These are phyloP conservation scores for Calonectria pteridis DNA, from an alignment of 2,329 filamentous ascomycete species.

Conservation along the genomic window DNA sequence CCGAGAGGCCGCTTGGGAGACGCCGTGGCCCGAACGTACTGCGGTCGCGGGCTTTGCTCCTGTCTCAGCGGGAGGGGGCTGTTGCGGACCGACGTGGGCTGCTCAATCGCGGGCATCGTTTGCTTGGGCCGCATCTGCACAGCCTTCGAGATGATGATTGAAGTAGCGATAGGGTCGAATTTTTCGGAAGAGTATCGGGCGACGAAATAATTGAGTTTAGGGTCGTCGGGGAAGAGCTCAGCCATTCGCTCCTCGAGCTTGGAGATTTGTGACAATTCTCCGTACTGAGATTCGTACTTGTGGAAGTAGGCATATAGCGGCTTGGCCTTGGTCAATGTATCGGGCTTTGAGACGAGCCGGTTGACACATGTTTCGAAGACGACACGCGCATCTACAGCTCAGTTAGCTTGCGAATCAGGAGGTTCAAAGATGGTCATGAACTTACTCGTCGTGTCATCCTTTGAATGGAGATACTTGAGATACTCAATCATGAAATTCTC, in stretches of 20 bases:
- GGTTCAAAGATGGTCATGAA: slow-evolving; percentile 33
- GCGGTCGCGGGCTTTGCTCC: slow-evolving; percentile 61
- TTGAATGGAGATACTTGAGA: slow-evolving; percentile 91
- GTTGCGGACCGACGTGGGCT: slow-evolving; percentile 58
- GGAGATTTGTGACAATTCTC: slow-evolving; percentile 89
- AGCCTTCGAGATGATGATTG: slow-evolving; percentile 84
- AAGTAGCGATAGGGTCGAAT: slow-evolving; percentile 87
- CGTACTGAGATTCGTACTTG: slow-evolving; percentile 93
- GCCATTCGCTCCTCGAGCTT: slow-evolving; percentile 94
- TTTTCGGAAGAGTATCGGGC: slow-evolving; percentile 77
- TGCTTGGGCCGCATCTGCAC: slow-evolving; percentile 79
- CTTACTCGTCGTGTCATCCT: slow-evolving; percentile 94
- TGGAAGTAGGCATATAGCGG: slow-evolving; percentile 93
- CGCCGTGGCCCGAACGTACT: slow-evolving; percentile 61
- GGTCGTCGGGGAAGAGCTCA: slow-evolving; percentile 92
- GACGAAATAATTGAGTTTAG: slow-evolving; percentile 79
- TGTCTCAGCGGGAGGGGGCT: slow-evolving; percentile 56
- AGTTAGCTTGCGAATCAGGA: slow-evolving; percentile 30
- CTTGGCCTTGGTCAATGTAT: slow-evolving; percentile 81
- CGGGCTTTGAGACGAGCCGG: slow-evolving; percentile 81
- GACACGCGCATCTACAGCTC: slow-evolving; percentile 81
- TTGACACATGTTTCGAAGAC: slow-evolving; percentile 96
- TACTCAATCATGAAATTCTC: slow-evolving; percentile 96
- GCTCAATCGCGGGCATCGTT: slow-evolving; percentile 67
- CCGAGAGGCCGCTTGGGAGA: slow-evolving; percentile 74